A percentile compares a stretch with the other conserved stretches of the same genome.
Evolutionary conservation across 257 asterid species (phyloP).

Genomic region (Solanum sejunctum): DNA sequence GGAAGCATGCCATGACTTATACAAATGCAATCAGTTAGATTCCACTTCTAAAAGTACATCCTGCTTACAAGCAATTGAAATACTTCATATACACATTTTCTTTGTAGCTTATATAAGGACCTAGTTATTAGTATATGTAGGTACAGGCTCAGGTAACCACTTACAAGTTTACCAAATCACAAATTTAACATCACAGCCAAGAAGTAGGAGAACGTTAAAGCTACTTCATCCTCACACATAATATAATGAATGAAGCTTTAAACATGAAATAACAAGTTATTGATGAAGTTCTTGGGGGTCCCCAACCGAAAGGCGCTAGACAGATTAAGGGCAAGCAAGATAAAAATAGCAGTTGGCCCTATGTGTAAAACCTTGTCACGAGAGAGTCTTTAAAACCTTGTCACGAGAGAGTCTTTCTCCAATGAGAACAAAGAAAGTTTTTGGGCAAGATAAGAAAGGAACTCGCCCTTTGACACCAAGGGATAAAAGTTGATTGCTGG

Average conservation of each 20-base stretch:
- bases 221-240: not conserved
- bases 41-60: not conserved
- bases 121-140: not conserved
- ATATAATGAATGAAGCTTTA: not conserved
- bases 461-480: too few relatives aligned
- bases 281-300: not conserved
- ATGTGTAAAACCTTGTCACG: too few relatives aligned
- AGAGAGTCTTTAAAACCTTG: too few relatives aligned
- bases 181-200: not conserved
- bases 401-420: too few relatives aligned
- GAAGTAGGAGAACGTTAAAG: not conserved
- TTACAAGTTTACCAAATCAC: not conserved
- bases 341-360: too few relatives aligned
- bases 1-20: not conserved
- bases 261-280: not conserved
- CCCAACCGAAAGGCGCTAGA: too few relatives aligned
- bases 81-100: not conserved
- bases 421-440: too few relatives aligned
- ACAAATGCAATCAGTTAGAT: not conserved
- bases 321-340: too few relatives aligned
- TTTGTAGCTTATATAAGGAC: not conserved
- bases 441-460: too few relatives aligned
- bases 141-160: not conserved
- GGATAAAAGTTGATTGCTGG: too few relatives aligned
- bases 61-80: not conserved